Percentiles rank a stretch among this genome's conserved stretches.
phyloP scores from a whole-genome alignment of 2,329 filamentous ascomycete species.

The Ophiostoma tasmaniense region DNA sequence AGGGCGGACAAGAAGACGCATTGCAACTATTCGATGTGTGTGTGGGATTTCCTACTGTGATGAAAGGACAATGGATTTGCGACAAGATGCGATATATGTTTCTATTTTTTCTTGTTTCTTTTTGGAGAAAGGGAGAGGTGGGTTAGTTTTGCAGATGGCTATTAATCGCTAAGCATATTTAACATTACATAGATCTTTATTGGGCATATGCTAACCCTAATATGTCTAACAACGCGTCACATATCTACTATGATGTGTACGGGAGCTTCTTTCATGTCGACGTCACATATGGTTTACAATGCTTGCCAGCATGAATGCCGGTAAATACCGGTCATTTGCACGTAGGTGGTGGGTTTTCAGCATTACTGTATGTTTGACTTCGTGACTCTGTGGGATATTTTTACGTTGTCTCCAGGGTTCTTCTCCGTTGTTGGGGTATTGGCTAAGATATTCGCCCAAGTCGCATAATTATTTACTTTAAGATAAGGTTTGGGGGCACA shows the following conservation, averaged over 20 bases:
- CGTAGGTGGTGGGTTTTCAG: neutral
- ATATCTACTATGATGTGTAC: neutral
- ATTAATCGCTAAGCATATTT: too few species aligned
- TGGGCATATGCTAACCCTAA: neutral
- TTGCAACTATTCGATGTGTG: conserved; percentile 27
- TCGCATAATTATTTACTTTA: too few species aligned
- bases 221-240: neutral
- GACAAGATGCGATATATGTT: neutral
- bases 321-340: neutral
- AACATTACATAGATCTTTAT: neutral
- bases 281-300: neutral
- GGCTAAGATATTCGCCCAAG: too few species aligned
- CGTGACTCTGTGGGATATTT: too few species aligned
- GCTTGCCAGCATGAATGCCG: neutral
- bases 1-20: conserved; percentile 66
- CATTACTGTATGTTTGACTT: too few species aligned
- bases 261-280: neutral
- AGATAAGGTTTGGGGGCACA: neutral
- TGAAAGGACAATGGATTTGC: neutral
- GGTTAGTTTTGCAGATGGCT: too few species aligned
- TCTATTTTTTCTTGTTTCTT: too few species aligned
- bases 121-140: too few species aligned
- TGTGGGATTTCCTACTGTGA: neutral
- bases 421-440: too few species aligned
- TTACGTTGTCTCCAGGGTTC: too few species aligned